These are phyloP conservation scores for Lentinus tigrinus DNA, from an alignment of 768 basidiomycete species.

Conservation along the genomic window DNA sequence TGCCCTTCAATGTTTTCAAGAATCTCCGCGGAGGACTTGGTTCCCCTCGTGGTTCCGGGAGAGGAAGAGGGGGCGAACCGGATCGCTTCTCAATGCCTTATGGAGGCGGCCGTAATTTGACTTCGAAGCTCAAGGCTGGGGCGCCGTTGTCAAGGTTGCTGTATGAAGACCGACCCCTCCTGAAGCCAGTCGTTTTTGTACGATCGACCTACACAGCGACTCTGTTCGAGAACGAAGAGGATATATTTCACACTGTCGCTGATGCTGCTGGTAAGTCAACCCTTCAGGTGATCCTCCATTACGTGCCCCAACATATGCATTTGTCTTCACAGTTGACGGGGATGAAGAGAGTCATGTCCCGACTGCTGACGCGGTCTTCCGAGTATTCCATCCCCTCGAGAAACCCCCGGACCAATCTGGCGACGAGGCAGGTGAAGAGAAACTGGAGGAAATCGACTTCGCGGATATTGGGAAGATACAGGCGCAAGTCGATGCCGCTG, in stretches of 20 bases:
- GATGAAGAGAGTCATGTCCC: conserved; percentile 57
- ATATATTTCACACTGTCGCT: conserved; percentile 53
- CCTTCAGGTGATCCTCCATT: background rate
- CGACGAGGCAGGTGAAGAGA: conserved; percentile 12
- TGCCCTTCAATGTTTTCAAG: conserved; percentile 1
- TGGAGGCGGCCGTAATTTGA: conserved; percentile 14
- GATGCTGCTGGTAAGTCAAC: conserved; percentile 48
- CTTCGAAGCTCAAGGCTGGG: conserved; percentile 35
- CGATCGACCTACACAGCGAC: conserved; percentile 50
- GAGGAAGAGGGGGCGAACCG: conserved; percentile 7
- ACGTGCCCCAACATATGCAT: background rate
- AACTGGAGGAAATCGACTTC: conserved; percentile 54
- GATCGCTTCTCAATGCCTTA: background rate
- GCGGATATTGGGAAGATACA: conserved; percentile 52
- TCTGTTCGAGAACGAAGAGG: conserved; percentile 57
- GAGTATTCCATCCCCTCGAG: conserved; percentile 49
- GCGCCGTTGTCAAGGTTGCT: conserved; percentile 57
- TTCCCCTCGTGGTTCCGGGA: conserved; percentile 9
- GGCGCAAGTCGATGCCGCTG: conserved; percentile 37
- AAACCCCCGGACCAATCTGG: background rate
- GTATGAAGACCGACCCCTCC: conserved; percentile 55
- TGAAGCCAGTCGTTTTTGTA: conserved; percentile 72
- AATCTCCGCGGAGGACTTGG: background rate
- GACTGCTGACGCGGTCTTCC: conserved; percentile 66
- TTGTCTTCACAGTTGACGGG: conserved; percentile 36